phyloP scores from a whole-genome alignment of 768 basidiomycete genomes.

The Russula earlei region DNA sequence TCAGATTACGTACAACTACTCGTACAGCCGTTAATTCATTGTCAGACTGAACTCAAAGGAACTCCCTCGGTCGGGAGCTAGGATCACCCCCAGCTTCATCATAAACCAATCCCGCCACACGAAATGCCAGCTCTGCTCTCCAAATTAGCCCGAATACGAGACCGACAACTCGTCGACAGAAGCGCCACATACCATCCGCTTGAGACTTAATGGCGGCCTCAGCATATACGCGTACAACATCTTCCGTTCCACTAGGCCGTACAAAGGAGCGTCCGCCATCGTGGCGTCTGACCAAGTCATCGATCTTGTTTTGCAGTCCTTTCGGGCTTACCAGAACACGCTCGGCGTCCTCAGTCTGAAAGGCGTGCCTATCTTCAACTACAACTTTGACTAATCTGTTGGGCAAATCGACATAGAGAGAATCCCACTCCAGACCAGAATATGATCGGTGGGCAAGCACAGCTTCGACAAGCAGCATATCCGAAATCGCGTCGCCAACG shows the following conservation, averaged over 20 bases:
- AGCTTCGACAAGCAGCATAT: slow-evolving; percentile 90
- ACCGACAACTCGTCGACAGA: not conserved
- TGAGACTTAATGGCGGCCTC: slow-evolving; percentile 69
- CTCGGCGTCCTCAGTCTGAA: slow-evolving; percentile 92
- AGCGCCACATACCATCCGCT: slow-evolving; percentile 63
- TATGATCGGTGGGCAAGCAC: slow-evolving; percentile 87
- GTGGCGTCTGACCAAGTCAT: slow-evolving; percentile 68
- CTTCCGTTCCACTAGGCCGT: slow-evolving; percentile 94
- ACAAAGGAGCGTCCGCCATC: slow-evolving; percentile 89
- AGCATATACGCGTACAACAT: slow-evolving; percentile 95
- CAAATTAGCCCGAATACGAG: slow-evolving; percentile 6
- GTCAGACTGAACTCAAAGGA: slow-evolving; percentile 36
- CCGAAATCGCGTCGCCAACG: slow-evolving; percentile 93
- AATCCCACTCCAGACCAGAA: slow-evolving; percentile 81
- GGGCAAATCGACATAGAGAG: slow-evolving; percentile 85
- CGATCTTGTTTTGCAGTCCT: slow-evolving; percentile 73
- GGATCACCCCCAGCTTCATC: slow-evolving; percentile 77
- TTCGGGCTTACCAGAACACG: slow-evolving; percentile 72
- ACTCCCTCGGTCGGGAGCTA: slow-evolving; percentile 67
- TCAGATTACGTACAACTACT: slow-evolving; percentile 6
- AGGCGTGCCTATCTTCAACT: slow-evolving; percentile 70
- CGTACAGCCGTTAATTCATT: slow-evolving; percentile 4
- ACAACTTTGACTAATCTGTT: slow-evolving; percentile 92
- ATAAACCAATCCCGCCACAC: slow-evolving; percentile 78
- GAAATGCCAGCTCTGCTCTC: slow-evolving; percentile 69